Evolutionary conservation across 2,329 filamentous ascomycete genomes (phyloP), one percentile per base, ranked within the genome.

Genomic region (Phaeosphaeria sp.): DNA sequence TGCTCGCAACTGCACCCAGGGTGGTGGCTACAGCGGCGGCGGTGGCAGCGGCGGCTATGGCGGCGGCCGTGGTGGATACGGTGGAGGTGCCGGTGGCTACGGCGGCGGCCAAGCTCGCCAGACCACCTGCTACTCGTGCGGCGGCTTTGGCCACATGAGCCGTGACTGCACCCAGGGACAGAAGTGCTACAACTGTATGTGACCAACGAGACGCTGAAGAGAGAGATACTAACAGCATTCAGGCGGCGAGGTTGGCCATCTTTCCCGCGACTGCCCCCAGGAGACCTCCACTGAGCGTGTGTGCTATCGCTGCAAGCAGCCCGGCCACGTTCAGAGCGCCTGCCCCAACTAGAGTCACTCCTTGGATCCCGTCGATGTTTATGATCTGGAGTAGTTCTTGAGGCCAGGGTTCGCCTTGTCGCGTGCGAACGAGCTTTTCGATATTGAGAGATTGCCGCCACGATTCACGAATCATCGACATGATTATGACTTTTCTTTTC

Each of bases 171-270:
- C 94, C 72, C 96, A 98, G 80, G 95, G 95, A 74, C 94, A 96
- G 85, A 98, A 98, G 86, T 99, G 95, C 90, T 99, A 98, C 89
- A 97, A 97, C 88, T 98, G 95, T 88, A 77, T 76, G 85, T 76
- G 18, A 39, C 6, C 5, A 39, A 25, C 15, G 43, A 36, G 59
- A 42, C 39, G 25, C 9, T 20, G 47, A 11, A 15, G n/a, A 54
- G 50, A 50, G 62, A 48, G 23, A 18, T 50, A 46, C 73, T 78
- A 65, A 77, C 58, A 11, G 50, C 53, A 36, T 20, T 43, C 63
- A 88, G 86, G 87, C 72, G 88, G 88, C 71, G 93, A 97, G 84
- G 90, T 94, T 71, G 94, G 95, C 63, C 94, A 98, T 82, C 88
- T 97, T 79, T 96, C 91, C 67, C 91, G 94, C 67, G 95, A 99